phyloP scores from a whole-genome alignment of 208 protist species.

The Trichomonas gallinae region DNA sequence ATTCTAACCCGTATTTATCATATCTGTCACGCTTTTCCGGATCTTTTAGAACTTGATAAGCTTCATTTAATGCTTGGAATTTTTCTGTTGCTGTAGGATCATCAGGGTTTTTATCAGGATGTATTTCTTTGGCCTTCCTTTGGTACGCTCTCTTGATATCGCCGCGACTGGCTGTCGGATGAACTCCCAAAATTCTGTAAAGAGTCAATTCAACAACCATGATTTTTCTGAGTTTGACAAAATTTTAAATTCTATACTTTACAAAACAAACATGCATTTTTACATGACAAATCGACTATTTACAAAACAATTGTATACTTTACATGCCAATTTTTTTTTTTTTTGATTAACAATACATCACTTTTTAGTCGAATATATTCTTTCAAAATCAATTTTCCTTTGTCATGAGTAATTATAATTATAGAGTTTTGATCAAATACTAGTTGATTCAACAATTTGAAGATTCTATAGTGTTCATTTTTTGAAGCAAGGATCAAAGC shows the following conservation, averaged over 20 bases:
- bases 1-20: neutral
- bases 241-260: neutral
- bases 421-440: too few relatives aligned
- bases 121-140: neutral
- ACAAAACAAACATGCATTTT: neutral
- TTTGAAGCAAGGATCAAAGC: too few relatives aligned
- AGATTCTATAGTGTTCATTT: too few relatives aligned
- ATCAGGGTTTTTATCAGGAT: slow-evolving; percentile 25
- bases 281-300: neutral
- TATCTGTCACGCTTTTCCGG: neutral
- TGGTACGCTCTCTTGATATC: neutral
- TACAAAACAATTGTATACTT: too few relatives aligned
- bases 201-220: neutral
- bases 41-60: slow-evolving; percentile 9
- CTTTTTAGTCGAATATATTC: too few relatives aligned
- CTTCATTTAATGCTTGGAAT: slow-evolving; percentile 2
- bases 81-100: neutral
- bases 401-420: too few relatives aligned
- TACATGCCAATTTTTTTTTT: neutral
- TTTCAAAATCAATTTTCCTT: too few relatives aligned
- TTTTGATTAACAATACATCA: neutral
- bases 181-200: neutral
- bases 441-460: too few relatives aligned
- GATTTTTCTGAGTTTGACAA: neutral
- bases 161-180: neutral